phyloP scores from a whole-genome alignment of 805 yeast species.

The Brettanomyces custersianus region DNA sequence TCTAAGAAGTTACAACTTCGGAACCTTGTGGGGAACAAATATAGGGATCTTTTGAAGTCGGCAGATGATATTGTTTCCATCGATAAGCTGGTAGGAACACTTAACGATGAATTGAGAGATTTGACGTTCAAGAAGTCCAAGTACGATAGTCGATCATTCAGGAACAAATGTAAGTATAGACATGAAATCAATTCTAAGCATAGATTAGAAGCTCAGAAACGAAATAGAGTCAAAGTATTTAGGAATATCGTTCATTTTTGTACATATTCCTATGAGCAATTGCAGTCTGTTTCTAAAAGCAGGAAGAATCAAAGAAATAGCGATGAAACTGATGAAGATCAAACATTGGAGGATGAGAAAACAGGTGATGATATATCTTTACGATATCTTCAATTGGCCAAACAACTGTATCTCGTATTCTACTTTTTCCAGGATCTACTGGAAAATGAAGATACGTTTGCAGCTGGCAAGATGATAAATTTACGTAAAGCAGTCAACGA shows the following conservation, averaged over 20 bases:
- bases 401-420: slow-evolving; percentile 18
- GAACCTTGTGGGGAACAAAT: slow-evolving; percentile 25
- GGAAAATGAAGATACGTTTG: slow-evolving; percentile 5
- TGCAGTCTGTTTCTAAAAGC: slow-evolving; percentile 6
- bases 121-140: slow-evolving; percentile 22
- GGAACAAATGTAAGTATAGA: slow-evolving; percentile 16
- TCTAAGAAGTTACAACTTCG: slow-evolving; percentile 19
- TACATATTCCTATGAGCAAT: slow-evolving; percentile 11
- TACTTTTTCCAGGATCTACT: slow-evolving; percentile 15
- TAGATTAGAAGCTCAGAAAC: slow-evolving; percentile 6
- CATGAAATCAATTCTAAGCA: slow-evolving; percentile 2
- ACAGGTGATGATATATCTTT: slow-evolving; percentile 9
- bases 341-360: background rate
- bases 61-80: slow-evolving; percentile 29
- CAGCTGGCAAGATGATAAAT: slow-evolving; percentile 11
- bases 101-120: slow-evolving; percentile 20
- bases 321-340: background rate
- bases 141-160: slow-evolving; percentile 15
- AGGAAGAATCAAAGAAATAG: background rate
- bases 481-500: slow-evolving; percentile 12
- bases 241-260: slow-evolving; percentile 21
- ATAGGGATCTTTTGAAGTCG: slow-evolving; percentile 26
- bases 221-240: slow-evolving; percentile 13
- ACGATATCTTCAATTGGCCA: slow-evolving; percentile 16
- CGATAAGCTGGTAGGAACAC: slow-evolving; percentile 19